Evolutionary conservation across 306 rosid genomes (phyloP), one percentile per base, ranked within the genome.

Genomic region (Cicer pinnatifidum): DNA sequence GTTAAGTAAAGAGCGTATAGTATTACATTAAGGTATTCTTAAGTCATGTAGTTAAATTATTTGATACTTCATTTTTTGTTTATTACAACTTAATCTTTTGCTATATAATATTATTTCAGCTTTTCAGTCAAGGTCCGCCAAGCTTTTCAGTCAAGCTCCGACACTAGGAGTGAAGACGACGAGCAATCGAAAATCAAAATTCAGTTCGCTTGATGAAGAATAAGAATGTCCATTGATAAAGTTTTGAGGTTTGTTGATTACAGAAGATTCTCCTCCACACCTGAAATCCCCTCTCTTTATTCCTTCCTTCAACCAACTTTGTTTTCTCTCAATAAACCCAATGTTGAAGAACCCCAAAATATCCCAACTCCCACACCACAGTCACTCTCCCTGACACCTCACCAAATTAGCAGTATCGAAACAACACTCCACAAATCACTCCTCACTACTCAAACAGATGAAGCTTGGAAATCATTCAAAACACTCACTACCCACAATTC

Each of bases 391-490:
- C 84, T 94, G 10, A 65, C 83, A 53, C 64, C 71, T 11, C 82
- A 85, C 11, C 84, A 82, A 33, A 15, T 85, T 38, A 11, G 88
- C 57, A 19, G 79, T 44, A 73, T 91, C 2, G 84, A 94, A 78
- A 78, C 85, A 20, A 75, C 82, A n/a, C 96, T 94, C 35, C 90
- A 86, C 38, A 87, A 91, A 11, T 89, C 96, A 64, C 80, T 94
- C 0, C 23, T 88, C 45, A 71, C 86, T 54, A 53, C 69, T 51
- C 60, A 86, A 81, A 91, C 90, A 0, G 96, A 90, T 53, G 91
- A 90, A 75, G 95, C 96, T 1, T 94, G 99, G 97, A 91, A 85
- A 73, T 87, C 93, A 65, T 94, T 94, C 88, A 94, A 90, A 82
- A 23, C 85, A 50, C 90, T 94, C 82, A 91, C 97, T 0, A 28